Percentiles rank a stretch among this genome's conserved stretches.
Evolutionary conservation across 208 protist species (phyloP).

Genomic region (Spongospora subterranea): DNA sequence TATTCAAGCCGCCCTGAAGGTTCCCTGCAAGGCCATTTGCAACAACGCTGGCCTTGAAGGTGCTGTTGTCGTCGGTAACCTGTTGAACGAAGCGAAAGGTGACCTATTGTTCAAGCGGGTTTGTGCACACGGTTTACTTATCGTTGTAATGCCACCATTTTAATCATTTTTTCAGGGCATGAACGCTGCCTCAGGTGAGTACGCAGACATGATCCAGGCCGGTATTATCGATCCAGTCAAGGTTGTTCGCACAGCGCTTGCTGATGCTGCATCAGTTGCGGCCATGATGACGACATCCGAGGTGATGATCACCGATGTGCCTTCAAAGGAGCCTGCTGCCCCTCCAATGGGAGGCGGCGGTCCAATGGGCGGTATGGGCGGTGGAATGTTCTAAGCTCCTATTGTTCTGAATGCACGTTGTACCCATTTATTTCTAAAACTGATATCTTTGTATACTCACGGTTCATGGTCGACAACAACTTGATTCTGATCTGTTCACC

Average conservation of each 20-base stretch:
- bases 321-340: constrained; percentile 67
- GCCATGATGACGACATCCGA: constrained; percentile 98
- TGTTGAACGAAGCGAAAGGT: constrained; percentile 83
- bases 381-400: constrained; percentile 64
- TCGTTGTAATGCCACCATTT: not conserved
- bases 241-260: constrained; percentile 92
- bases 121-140: not conserved
- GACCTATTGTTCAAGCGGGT: constrained; percentile 53
- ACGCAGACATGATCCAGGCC: constrained; percentile 95
- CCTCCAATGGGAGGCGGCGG: constrained; percentile 59
- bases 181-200: constrained; percentile 75
- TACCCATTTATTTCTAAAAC: no score
- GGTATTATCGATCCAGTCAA: constrained; percentile 99
- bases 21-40: constrained; percentile 82
- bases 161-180: constrained; percentile 40
- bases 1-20: constrained; percentile 84
- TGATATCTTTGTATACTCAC: no score
- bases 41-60: constrained; percentile 96
- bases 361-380: constrained; percentile 59
- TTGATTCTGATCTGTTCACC: no score
- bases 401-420: not conserved
- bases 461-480: no score
- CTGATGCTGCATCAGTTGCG: constrained; percentile 92
- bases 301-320: constrained; percentile 84
- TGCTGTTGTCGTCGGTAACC: constrained; percentile 93